Base-by-base conservation (phyloP, 768 basidiomycete genomes). In the Kwoniella botswanensis region DNA sequence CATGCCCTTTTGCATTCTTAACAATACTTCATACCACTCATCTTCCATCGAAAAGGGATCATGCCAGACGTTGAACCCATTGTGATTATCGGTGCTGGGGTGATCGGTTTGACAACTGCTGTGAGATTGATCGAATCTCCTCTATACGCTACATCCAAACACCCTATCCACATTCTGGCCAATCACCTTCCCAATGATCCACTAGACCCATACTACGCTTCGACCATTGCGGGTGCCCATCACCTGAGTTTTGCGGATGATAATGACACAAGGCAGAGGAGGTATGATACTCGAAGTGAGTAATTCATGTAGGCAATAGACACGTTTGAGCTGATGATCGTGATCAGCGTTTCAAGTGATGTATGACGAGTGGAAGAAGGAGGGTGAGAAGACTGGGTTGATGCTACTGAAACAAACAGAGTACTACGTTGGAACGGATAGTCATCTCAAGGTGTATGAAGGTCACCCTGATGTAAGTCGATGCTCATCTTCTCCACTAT, bases 21-120 rank as follows among this genome's bases (percentile, higher is more conserved):
- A 35, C 7, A 35, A 35, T 35, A 35, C 7, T 35, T 35, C 1
- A 35, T 35, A 9, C 6, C 35, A 35, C 35, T 35, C 35, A 35
- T 35, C 35, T 24, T 15, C n/a, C 54, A 11, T 10, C 24, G 21
- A 21, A 35, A 6, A 35, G 35, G 6, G 7, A 55, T 55, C 54
- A 55, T 55, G 54, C 21, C 54, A n/a, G n/a, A n/a, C 54, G 21
- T 3, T n/a, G 3, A 53, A 24, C 77, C 79, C 29, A 73, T 79
- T 24, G 71, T 82, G 24, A 74, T 84, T 54, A 59, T 84, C n/a
- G 84, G 84, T 11, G 82, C 81, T 12, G 84, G 84, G 13, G 74
- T 84, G 57, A 82, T 85, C 41, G 84, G 84, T 4, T 75, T 85
- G 12, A 83, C 83, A 6, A 83, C 84, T 2, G 84, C 80, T 15